A percentile compares a stretch with the other conserved stretches of the same genome.
Conservation (phyloP, 2,329 filamentous ascomycete genomes). For the Beauveria bassiana region DNA sequence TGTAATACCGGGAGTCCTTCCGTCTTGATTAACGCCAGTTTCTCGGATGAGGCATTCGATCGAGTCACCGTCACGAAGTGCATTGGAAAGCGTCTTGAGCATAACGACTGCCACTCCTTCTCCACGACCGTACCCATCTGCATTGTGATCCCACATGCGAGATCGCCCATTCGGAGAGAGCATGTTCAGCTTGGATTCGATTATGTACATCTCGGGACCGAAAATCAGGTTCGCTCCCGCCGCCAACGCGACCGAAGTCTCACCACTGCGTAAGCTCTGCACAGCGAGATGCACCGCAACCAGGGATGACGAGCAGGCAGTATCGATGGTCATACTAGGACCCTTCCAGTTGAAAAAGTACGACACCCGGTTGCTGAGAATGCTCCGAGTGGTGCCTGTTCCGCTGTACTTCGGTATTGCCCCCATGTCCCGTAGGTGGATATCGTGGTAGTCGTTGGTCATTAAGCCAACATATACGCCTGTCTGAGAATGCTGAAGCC, state of each 20-base stretch:
- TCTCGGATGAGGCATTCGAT: constrained; percentile 42
- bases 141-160: constrained; percentile 34
- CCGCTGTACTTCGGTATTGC: constrained; percentile 10
- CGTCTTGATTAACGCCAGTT: constrained; percentile 44
- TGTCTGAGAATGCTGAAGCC: no score
- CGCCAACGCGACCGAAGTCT: constrained; percentile 31
- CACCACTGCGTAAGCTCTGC: constrained; percentile 21
- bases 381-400: constrained; percentile 23
- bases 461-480: constrained; percentile 20
- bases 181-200: constrained; percentile 36
- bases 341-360: constrained; percentile 29
- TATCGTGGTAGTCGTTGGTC: constrained; percentile 15
- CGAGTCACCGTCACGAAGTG: constrained; percentile 43
- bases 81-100: constrained; percentile 37
- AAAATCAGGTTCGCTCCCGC: constrained; percentile 23
- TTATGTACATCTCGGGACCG: constrained; percentile 15
- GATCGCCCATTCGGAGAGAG: constrained; percentile 28
- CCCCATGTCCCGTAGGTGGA: constrained; percentile 10
- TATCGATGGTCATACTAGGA: constrained; percentile 27
- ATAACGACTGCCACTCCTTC: constrained; percentile 41
- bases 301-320: constrained; percentile 28
- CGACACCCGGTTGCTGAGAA: constrained; percentile 34
- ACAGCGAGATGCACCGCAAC: constrained; percentile 25
- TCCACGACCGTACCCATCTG: constrained; percentile 44
- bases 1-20: constrained; percentile 46